Base-by-base conservation (phyloP, 441 rosid genomes). In the Gossypium schwendimanii region DNA sequence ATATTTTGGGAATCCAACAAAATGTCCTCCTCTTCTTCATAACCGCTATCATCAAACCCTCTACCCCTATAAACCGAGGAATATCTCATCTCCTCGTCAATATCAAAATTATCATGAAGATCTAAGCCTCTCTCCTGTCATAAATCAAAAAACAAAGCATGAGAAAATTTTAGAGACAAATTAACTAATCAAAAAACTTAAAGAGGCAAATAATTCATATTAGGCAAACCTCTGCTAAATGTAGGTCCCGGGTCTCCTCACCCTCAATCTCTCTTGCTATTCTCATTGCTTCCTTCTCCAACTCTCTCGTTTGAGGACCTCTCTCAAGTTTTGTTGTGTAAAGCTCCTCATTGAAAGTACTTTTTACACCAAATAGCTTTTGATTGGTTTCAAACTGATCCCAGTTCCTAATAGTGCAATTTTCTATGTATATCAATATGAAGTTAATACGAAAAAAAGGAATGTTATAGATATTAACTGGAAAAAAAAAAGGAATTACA, bases 231-330 rank as follows among this genome's bases (percentile, higher is more conserved):
- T 96, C 98, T 45, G 99, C 96, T 76, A 91, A 80, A 83, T 96
- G 99, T 85, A 87, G 91, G 81, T 96, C 98, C 62, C 78, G 79
- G 15, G 98, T 93, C 15, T 83, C 93, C 79, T 93, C 97, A 49
- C 94, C 89, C 90, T 88, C 97, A 71, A 96, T 93, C 88, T 96
- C 99, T 82, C 83, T 85, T 10, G 99, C 98, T 72, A 96, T 88
- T 76, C 95, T 89, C 70, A 14, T 53, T 69, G 99, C 98, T 84
- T 89, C 83, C 82, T 78, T 90, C 85, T 93, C 98, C 85, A 82
- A 70, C 62, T 89, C 89, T 79, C 79, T 86, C 78, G 15, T 84
- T 70, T 47, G 81, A 70, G 92, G 85, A 77, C 94, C 95, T 87
- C 76, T 91, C 77, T 87, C 82, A 68, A 95, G 89, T 83, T 82